Evolutionary conservation across 306 rosid genomes (phyloP).

Genomic region (Medicago arabica): DNA sequence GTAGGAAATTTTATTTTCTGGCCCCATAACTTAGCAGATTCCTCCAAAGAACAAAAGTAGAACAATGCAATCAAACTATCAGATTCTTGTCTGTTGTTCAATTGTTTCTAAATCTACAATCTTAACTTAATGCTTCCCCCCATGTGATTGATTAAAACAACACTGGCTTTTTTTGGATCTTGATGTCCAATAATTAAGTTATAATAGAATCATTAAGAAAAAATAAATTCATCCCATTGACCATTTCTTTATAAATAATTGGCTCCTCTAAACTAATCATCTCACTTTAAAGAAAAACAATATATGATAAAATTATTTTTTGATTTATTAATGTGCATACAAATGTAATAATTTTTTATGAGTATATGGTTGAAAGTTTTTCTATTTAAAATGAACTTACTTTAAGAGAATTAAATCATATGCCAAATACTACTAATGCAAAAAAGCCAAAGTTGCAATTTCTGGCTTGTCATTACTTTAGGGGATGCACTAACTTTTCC

Average conservation of each 20-base stretch:
- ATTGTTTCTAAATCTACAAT: constrained; percentile 48
- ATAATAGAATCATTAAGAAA: neutral
- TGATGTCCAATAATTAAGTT: constrained; percentile 7
- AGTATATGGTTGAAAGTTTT: neutral
- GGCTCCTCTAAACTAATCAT: neutral
- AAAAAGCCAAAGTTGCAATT: neutral
- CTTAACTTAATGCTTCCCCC: constrained; percentile 41
- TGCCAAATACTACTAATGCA: neutral
- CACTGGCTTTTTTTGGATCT: constrained; percentile 50
- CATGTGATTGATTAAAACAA: constrained; percentile 56
- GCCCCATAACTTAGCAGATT: constrained; percentile 27
- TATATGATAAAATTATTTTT: neutral
- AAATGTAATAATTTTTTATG: neutral
- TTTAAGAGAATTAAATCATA: neutral
- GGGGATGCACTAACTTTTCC: constrained; percentile 34
- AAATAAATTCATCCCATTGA: neutral
- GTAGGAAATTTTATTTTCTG: constrained; percentile 30
- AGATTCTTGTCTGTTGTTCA: constrained; percentile 62
- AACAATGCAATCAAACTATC: constrained; percentile 52
- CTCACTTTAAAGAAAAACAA: neutral
- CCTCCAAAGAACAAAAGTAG: constrained; percentile 37
- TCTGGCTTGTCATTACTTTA: constrained; percentile 14
- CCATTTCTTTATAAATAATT: neutral
- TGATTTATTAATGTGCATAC: neutral
- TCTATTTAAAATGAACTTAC: neutral